Conservation (phyloP, 345 rosid species). For the Melastoma malabathricum region DNA sequence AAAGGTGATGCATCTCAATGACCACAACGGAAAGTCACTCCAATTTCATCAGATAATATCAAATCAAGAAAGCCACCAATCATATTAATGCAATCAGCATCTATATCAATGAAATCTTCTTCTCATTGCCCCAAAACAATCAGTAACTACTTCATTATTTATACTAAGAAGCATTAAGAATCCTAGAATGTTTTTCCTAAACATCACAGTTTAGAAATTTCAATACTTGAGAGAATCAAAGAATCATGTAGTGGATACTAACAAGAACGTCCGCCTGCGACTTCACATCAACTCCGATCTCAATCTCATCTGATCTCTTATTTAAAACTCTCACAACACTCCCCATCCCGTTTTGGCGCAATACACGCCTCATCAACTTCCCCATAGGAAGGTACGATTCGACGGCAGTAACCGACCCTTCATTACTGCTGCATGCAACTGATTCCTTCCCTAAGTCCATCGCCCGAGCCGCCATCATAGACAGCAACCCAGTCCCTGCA, state of each 20-base stretch:
- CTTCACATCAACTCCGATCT: constrained; percentile 49
- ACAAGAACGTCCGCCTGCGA: constrained; percentile 73
- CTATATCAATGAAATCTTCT: too few species aligned
- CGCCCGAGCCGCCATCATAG: constrained; percentile 88
- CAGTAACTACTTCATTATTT: too few species aligned
- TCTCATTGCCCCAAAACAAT: too few species aligned
- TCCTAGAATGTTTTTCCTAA: too few species aligned
- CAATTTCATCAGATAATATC: too few species aligned
- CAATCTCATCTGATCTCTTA: constrained; percentile 71
- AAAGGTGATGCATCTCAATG: too few species aligned
- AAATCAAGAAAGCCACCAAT: too few species aligned
- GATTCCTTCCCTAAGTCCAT: constrained; percentile 24
- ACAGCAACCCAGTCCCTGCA: constrained; percentile 90
- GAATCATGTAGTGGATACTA: constrained; percentile 17
- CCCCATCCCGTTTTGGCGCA: constrained; percentile 55
- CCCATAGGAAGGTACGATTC: constrained; percentile 96
- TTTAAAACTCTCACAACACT: constrained; percentile 40
- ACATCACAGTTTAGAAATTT: too few species aligned
- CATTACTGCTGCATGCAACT: constrained; percentile 2
- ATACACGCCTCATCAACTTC: constrained; percentile 73
- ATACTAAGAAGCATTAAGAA: too few species aligned
- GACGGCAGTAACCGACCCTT: constrained; percentile 59
- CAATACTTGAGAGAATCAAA: not conserved
- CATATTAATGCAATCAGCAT: too few species aligned
- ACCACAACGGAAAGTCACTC: too few species aligned